Evolutionary conservation across 2,329 filamentous ascomycete species (phyloP).

Genomic region (Cercospora berteroae): DNA sequence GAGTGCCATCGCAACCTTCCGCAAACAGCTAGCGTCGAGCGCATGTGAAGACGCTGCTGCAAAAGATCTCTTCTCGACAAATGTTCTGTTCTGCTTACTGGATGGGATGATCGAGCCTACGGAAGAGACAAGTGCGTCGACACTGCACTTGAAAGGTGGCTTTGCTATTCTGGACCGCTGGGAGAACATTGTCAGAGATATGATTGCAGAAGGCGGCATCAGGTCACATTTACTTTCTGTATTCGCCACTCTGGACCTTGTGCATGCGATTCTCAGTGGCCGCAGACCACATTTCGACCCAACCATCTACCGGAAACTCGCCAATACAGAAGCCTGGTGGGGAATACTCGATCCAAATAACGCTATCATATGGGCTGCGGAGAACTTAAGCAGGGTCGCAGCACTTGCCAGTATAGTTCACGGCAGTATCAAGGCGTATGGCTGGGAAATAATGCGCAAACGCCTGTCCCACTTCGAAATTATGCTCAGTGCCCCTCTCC

Average conservation of each 20-base stretch:
- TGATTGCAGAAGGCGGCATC: constrained; percentile 16
- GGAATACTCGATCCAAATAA: constrained; percentile 11
- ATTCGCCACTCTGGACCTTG: constrained; percentile 20
- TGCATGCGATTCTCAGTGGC: constrained; percentile 17
- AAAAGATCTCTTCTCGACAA: constrained; percentile 18
- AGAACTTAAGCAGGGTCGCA: constrained; percentile 14
- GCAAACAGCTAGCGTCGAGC: constrained; percentile 11
- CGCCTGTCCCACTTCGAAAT: not conserved
- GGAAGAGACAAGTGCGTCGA: constrained; percentile 17
- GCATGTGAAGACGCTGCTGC: constrained; percentile 9
- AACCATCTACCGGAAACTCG: constrained; percentile 14
- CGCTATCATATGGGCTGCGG: not conserved
- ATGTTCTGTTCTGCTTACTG: constrained; percentile 18
- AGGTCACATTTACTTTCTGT: constrained; percentile 19
- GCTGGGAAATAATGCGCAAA: not conserved
- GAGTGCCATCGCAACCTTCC: constrained; percentile 18
- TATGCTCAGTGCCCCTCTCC: constrained; percentile 4
- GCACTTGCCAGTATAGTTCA: constrained; percentile 12
- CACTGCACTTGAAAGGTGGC: constrained; percentile 21
- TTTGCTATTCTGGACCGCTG: constrained; percentile 24
- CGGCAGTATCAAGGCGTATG: not conserved
- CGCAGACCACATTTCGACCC: constrained; percentile 19
- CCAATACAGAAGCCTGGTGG: constrained; percentile 20
- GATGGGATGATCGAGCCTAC: constrained; percentile 23
- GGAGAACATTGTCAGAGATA: constrained; percentile 10